Conservation (phyloP, 805 yeast genomes). For the Trichomonascus vanleenenianus region DNA sequence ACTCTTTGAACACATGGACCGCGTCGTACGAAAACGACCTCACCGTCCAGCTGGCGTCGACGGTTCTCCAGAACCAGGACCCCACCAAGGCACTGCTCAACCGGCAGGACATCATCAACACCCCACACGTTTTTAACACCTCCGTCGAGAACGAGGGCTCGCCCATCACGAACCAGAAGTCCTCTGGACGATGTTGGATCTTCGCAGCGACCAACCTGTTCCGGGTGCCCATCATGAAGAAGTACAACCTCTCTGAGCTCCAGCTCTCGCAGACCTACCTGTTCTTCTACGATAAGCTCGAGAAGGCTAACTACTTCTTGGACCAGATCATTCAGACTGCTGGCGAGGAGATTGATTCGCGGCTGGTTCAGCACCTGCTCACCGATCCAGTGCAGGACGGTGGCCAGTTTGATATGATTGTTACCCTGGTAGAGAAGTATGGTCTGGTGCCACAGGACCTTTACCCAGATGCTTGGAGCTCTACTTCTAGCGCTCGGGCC, state of each 20-base stretch:
- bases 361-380: constrained; percentile 60
- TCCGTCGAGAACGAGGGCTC: constrained; percentile 43
- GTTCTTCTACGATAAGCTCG: constrained; percentile 80
- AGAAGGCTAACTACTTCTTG: constrained; percentile 72
- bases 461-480: constrained; percentile 60
- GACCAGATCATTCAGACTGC: constrained; percentile 69
- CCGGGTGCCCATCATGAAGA: constrained; percentile 53
- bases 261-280: constrained; percentile 73
- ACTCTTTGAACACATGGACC: constrained; percentile 22
- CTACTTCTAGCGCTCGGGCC: constrained; percentile 44
- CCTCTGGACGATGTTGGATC: constrained; percentile 83
- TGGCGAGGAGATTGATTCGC: constrained; percentile 56
- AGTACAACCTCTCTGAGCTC: constrained; percentile 56
- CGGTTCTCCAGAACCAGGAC: constrained; percentile 25
- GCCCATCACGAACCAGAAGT: constrained; percentile 66
- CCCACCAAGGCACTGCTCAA: constrained; percentile 23
- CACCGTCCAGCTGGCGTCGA: constrained; percentile 23
- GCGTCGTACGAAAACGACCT: constrained; percentile 20
- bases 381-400: constrained; percentile 70
- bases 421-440: constrained; percentile 68
- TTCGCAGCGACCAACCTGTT: constrained; percentile 75
- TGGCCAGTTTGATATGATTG: constrained; percentile 82
- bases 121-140: constrained; percentile 29
- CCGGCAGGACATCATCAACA: constrained; percentile 19
- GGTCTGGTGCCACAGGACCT: constrained; percentile 70